Conservation (phyloP, 495 filamentous ascomycete species). For the Lepraria neglecta region DNA sequence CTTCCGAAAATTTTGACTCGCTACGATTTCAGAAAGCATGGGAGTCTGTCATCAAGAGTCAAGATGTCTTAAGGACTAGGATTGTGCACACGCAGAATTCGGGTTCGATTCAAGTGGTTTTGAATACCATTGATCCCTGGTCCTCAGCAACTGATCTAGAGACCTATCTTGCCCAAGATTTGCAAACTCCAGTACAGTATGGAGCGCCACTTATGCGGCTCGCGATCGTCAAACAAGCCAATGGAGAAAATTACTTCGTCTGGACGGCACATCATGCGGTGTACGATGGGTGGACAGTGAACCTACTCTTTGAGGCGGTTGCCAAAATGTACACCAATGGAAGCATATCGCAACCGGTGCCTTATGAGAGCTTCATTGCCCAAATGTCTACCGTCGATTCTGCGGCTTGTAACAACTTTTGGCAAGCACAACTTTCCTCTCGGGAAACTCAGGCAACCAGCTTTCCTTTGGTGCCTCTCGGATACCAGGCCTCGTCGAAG, state of each 20-base stretch:
- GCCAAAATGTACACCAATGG: not conserved
- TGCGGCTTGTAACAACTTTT: not conserved
- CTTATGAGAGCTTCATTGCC: not conserved
- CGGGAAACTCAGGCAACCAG: not conserved
- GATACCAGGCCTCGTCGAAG: not conserved
- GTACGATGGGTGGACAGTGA: conserved; percentile 26
- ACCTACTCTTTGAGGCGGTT: conserved; percentile 20
- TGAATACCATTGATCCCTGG: not conserved
- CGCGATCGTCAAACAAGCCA: conserved; percentile 33
- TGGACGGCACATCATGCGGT: conserved; percentile 25
- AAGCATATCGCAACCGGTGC: not conserved
- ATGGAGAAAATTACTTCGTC: too few species aligned
- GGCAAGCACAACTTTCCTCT: not conserved
- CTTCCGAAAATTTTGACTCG: conserved; percentile 36
- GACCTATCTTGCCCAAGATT: conserved; percentile 41
- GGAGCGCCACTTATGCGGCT: conserved; percentile 42
- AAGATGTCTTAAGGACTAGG: conserved; percentile 39
- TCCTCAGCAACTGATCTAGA: conserved; percentile 34
- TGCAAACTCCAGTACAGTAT: conserved; percentile 42
- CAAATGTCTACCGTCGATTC: not conserved
- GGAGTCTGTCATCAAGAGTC: conserved; percentile 32
- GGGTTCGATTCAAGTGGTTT: conserved; percentile 48
- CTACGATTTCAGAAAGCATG: conserved; percentile 43
- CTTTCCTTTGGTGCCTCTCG: conserved; percentile 5
- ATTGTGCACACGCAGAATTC: conserved; percentile 37